Percentiles rank a stretch among this genome's conserved stretches.
Conservation (phyloP, 1,284 basidiomycete species). For the Puccinia hordei region DNA sequence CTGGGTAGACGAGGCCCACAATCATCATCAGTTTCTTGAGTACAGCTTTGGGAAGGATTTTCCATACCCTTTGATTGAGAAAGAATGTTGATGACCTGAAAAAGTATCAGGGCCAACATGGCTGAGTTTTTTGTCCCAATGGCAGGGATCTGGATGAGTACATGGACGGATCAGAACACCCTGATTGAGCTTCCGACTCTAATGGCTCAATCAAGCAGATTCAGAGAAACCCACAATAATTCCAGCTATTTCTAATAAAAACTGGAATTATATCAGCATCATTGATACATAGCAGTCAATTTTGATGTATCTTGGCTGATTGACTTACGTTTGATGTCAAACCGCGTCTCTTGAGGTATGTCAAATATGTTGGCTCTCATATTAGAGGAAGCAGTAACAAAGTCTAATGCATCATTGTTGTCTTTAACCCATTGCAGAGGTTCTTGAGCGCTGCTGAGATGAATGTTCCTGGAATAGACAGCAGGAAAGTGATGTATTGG, state of each 20-base stretch:
- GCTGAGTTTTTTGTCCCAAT: slow-evolving; percentile 99
- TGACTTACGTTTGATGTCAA: slow-evolving; percentile 84
- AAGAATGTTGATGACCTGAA: slow-evolving; percentile 84
- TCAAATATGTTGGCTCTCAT: slow-evolving; percentile 85
- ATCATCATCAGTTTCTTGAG: slow-evolving; percentile 55
- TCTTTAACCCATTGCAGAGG: slow-evolving; percentile 92
- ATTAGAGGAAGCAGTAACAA: slow-evolving; percentile 92
- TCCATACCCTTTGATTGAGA: slow-evolving; percentile 56
- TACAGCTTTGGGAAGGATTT: slow-evolving; percentile 62
- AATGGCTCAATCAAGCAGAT: too few relatives aligned
- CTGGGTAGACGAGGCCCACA: slow-evolving; percentile 58
- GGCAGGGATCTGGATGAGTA: slow-evolving; percentile 70
- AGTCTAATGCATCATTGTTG: slow-evolving; percentile 92
- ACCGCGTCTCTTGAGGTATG: slow-evolving; percentile 84
- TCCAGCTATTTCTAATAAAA: slow-evolving; percentile 86
- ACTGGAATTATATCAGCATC: neutral
- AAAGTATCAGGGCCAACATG: slow-evolving; percentile 87
- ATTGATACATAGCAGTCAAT: neutral
- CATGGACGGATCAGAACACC: neutral
- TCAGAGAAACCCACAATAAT: slow-evolving; percentile 69
- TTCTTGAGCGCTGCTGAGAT: slow-evolving; percentile 65
- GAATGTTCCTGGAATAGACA: too few relatives aligned
- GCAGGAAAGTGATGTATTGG: too few relatives aligned
- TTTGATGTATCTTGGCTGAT: neutral
- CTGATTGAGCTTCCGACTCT: neutral